Conservation (phyloP, 805 yeast species). For the Yarrowia keelungensis region DNA sequence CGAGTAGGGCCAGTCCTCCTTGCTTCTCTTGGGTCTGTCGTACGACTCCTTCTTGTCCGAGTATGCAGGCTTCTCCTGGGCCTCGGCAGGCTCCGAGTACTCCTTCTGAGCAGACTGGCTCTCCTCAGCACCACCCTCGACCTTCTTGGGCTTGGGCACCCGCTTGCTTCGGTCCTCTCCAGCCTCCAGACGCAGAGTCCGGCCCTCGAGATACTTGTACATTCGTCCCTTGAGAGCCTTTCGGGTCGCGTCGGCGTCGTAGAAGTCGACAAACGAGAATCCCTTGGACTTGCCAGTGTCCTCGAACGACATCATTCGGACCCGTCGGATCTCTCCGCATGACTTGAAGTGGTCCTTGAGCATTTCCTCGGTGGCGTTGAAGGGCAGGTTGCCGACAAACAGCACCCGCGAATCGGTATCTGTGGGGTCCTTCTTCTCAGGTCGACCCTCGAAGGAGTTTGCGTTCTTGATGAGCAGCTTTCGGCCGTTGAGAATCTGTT, state of each 20-base stretch:
- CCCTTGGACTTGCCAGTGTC: slow-evolving; percentile 97
- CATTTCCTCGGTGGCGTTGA: slow-evolving; percentile 84
- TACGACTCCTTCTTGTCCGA: neutral
- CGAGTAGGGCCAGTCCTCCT: slow-evolving; percentile 40
- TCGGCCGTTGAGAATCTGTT: slow-evolving; percentile 78
- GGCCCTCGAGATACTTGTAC: slow-evolving; percentile 69
- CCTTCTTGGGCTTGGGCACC: slow-evolving; percentile 41
- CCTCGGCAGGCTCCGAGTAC: slow-evolving; percentile 15
- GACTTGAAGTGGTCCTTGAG: slow-evolving; percentile 84
- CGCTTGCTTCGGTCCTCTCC: slow-evolving; percentile 95
- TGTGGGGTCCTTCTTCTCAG: slow-evolving; percentile 80
- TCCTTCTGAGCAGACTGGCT: slow-evolving; percentile 2
- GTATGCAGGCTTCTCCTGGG: slow-evolving; percentile 10
- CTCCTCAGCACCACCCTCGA: neutral
- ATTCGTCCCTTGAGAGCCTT: slow-evolving; percentile 76
- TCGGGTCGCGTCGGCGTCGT: slow-evolving; percentile 79
- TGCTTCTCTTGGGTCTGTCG: slow-evolving; percentile 27
- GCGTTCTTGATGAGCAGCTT: slow-evolving; percentile 84
- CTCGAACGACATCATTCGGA: slow-evolving; percentile 98
- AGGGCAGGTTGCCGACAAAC: slow-evolving; percentile 92
- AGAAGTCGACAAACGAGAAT: slow-evolving; percentile 89
- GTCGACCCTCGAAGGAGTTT: slow-evolving; percentile 85
- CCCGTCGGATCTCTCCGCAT: slow-evolving; percentile 83
- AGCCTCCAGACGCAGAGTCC: slow-evolving; percentile 83
- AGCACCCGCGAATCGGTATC: slow-evolving; percentile 64